These are phyloP conservation scores for Fusarium mundagurra DNA, from an alignment of 2,329 filamentous ascomycete genomes.

Conservation along the genomic window DNA sequence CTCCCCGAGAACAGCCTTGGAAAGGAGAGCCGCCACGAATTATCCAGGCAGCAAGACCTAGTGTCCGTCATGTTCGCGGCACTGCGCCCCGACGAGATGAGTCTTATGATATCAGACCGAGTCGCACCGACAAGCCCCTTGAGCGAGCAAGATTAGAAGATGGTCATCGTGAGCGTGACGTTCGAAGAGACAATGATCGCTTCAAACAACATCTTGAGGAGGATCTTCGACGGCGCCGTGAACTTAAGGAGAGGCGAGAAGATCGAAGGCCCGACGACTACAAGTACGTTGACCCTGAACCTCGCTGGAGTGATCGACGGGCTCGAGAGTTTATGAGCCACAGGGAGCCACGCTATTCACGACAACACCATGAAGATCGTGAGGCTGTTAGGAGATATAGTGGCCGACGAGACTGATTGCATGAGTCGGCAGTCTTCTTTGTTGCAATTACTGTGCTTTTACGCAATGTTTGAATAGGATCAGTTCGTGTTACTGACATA, in stretches of 20 bases:
- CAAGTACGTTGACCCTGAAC: not conserved
- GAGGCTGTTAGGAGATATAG: not conserved
- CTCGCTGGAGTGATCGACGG: slow-evolving; percentile 29
- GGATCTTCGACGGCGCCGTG: slow-evolving; percentile 21
- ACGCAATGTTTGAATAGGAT: not conserved
- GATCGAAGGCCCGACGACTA: not conserved
- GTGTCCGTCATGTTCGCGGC: slow-evolving; percentile 28
- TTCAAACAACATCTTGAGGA: slow-evolving; percentile 28
- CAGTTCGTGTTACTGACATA: not conserved
- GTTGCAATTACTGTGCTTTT: not conserved
- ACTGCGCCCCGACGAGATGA: slow-evolving; percentile 30
- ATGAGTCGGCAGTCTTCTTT: not conserved
- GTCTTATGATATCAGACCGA: slow-evolving; percentile 3
- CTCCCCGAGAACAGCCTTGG: slow-evolving; percentile 15
- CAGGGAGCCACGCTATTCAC: slow-evolving; percentile 8
- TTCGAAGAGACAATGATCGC: slow-evolving; percentile 19
- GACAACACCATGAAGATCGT: not conserved
- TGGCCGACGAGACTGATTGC: not conserved
- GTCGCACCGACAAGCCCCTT: slow-evolving; percentile 19
- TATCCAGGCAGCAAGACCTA: slow-evolving; percentile 18
- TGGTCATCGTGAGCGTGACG: slow-evolving; percentile 1
- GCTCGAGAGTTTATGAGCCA: slow-evolving; percentile 33
- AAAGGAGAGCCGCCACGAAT: slow-evolving; percentile 27
- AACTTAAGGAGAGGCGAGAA: slow-evolving; percentile 13
- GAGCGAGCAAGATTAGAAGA: slow-evolving; percentile 28